Evolutionary conservation across 495 filamentous ascomycete species (phyloP), one percentile per base, ranked within the genome.

Genomic region (Aspergillus nidulans): DNA sequence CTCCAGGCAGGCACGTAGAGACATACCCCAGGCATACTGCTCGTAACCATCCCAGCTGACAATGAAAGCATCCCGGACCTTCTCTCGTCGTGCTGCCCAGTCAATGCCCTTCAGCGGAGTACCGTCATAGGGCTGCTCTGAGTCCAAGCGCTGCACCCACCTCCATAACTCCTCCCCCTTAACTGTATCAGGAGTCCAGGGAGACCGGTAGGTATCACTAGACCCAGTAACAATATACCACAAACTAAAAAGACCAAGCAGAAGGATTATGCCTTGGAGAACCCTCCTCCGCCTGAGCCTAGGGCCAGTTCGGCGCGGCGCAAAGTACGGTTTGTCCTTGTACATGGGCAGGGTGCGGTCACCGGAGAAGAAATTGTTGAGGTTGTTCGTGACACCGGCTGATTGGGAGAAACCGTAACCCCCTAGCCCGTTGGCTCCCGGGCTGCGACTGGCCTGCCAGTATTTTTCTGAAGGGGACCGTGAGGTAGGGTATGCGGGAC

Each of bases 41-140:
- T 95, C 88, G 66, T 99, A 99, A 2, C 86, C 89, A 64, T 89
- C 85, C 86, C 91, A 97, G 63, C 92, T 97, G 58, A 91, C 69
- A 60, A 82, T 81, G 68, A 99, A 96, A 19, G 85, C 89, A 67
- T 95, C 89, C 54, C 86, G 88, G n/a, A 99, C 95, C 64, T 81
- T 81, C 57, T 96, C 84, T 62, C 89, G 83, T 64, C 92, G 81
- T 52, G 77, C 76, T 24, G 79, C 60, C 94, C 94, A 99, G 73
- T 71, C 60, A 65, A 79, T 55, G 63, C 68, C 32, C 20, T 64
- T 67, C 20, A 46, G 36, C 8, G 42, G 28, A 9, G 61, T 59
- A 6, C 53, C 52, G 18, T 58, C 57, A 28, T 63, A 55, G 4
- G 44, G 34, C n/a, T 63, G 59, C 13, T 60, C 59, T n/a, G 64